Evolutionary conservation across 768 basidiomycete species (phyloP).

Genomic region (Mycena venus): DNA sequence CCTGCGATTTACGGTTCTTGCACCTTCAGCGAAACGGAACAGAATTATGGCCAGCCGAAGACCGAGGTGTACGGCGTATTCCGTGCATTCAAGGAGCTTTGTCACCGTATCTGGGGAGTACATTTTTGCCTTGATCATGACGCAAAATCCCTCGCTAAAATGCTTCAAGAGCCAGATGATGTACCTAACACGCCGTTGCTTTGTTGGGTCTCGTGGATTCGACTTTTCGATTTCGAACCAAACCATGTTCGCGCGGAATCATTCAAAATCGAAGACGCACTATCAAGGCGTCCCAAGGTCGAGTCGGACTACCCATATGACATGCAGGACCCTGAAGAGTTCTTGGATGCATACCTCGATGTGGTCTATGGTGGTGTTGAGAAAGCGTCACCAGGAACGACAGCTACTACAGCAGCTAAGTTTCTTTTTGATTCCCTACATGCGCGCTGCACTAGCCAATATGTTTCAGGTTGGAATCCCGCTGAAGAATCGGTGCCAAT

Average conservation of each 20-base stretch:
- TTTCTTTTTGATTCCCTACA: not conserved
- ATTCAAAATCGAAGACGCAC: slow-evolving; percentile 40
- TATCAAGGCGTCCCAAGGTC: slow-evolving; percentile 42
- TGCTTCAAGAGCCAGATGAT: slow-evolving; percentile 52
- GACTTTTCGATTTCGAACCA: slow-evolving; percentile 52
- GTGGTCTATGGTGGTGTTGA: not conserved
- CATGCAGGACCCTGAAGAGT: slow-evolving; percentile 44
- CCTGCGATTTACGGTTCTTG: slow-evolving; percentile 48
- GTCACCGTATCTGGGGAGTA: slow-evolving; percentile 46
- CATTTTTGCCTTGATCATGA: slow-evolving; percentile 50
- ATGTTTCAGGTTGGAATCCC: not conserved
- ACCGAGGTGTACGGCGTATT: slow-evolving; percentile 53
- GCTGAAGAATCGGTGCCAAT: not conserved
- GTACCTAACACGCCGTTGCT: slow-evolving; percentile 51
- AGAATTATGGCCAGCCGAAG: slow-evolving; percentile 52
- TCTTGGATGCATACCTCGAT: slow-evolving; percentile 41
- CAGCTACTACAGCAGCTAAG: not conserved
- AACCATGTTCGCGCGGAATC: slow-evolving; percentile 48
- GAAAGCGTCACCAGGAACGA: not conserved
- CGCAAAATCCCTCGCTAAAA: slow-evolving; percentile 49
- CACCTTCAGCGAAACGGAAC: slow-evolving; percentile 48
- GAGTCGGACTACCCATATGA: slow-evolving; percentile 22
- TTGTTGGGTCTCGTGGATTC: slow-evolving; percentile 52
- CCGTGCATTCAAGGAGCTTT: slow-evolving; percentile 43
- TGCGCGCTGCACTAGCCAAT: not conserved